Conservation (phyloP, 495 filamentous ascomycete species). For the Annulohypoxylon moriforme region DNA sequence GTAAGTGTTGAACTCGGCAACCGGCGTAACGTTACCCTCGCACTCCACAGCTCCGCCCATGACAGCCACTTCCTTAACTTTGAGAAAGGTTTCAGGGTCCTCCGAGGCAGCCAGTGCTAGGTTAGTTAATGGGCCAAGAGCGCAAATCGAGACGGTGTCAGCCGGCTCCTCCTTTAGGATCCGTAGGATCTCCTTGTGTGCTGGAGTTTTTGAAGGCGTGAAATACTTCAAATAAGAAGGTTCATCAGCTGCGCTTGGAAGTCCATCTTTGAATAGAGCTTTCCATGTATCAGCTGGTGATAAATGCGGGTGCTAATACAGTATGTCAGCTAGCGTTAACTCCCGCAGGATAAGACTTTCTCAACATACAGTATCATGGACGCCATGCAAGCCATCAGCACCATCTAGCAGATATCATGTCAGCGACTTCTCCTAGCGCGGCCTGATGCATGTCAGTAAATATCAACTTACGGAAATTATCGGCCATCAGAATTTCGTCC, state of each 20-base stretch:
- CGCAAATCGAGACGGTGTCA: conserved; percentile 88
- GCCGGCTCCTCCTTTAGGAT: conserved; percentile 80
- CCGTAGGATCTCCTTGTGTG: conserved; percentile 87
- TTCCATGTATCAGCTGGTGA: conserved; percentile 87
- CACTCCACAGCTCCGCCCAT: conserved; percentile 92
- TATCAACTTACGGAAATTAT: conserved; percentile 83
- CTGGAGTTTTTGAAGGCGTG: conserved; percentile 73
- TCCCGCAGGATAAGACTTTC: not conserved
- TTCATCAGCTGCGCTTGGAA: conserved; percentile 53
- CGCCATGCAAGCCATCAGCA: conserved; percentile 88
- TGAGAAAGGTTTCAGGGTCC: conserved; percentile 86
- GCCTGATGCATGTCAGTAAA: not conserved
- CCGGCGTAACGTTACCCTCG: conserved; percentile 83
- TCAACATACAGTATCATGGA: conserved; percentile 77
- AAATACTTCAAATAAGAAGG: conserved; percentile 67
- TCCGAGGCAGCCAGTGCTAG: conserved; percentile 86
- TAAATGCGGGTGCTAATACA: conserved; percentile 83
- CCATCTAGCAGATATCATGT: conserved; percentile 70
- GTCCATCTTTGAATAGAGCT: conserved; percentile 74
- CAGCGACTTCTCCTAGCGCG: not conserved
- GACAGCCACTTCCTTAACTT: conserved; percentile 89
- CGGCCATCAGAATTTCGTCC: conserved; percentile 83
- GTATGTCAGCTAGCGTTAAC: conserved; percentile 16
- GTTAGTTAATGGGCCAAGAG: conserved; percentile 91
- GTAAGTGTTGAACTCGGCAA: conserved; percentile 85